Base-by-base conservation (phyloP, 1,284 basidiomycete species). In the Neonothopanus nambi region DNA sequence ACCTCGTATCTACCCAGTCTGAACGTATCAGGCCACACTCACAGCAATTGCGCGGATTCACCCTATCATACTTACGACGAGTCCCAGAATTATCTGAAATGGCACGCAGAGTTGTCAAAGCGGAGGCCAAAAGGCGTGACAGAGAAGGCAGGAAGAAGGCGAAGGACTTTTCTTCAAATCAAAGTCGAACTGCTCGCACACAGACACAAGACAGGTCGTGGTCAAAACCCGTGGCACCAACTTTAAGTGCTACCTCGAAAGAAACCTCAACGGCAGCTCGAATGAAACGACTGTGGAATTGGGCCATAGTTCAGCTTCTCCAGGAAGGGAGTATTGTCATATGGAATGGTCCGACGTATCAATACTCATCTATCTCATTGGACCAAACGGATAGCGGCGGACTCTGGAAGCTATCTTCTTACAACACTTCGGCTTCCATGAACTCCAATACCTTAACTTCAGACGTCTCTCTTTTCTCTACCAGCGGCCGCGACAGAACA, bases 21-120 rank as follows among this genome's bases (percentile, higher is more conserved):
- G 41, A 35, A 48, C 42, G 21, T n/a, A 20, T 55, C 28, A 48
- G 43, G 1, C 33, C 17, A 1, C 18, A 20, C n/a, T 36, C 49
- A 56, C 28, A 65, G 21, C 38, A 18, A 35, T 67, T 68, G 69
- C 65, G 71, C 41, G 85, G 86, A 1, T 89, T 86, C 61, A 85
- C 87, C 0, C 65, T 90, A 5, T 88, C 87, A 0, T 82, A 88
- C 61, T 74, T 91, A 1, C 80, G 87, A 7, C 84, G 88, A 38
- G 84, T 91, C 0, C 86, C 88, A 5, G 85, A 87, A 58, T 72
- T 91, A 3, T 71, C 78, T 0, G 70, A 80, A 12, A 75, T 91
- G 50, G 85, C 87, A 1, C 70, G 71, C 15, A 74, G 82, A 11
- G 80, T 89, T 1, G 82, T 86, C 12, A 69, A 77, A 52, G 79